phyloP scores from a whole-genome alignment of 768 basidiomycete species.

The Galerina marginata region DNA sequence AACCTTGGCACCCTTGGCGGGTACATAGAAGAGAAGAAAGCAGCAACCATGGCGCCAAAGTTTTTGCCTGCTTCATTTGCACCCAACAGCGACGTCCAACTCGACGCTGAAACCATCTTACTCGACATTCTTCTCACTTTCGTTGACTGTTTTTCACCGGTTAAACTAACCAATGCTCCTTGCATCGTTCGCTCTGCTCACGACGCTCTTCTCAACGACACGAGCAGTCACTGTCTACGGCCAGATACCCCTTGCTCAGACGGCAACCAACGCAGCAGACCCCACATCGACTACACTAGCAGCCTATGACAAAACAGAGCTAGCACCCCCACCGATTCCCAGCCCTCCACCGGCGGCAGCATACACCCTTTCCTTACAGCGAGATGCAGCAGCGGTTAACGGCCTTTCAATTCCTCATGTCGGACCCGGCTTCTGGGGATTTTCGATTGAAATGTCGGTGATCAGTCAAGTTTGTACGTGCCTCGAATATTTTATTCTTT shows the following conservation, averaged over 20 bases:
- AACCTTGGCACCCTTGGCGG: too few relatives aligned
- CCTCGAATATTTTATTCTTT: conserved; percentile 18
- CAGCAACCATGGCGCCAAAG: too few relatives aligned
- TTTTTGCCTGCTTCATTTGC: too few relatives aligned
- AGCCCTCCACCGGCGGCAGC: conserved; percentile 44
- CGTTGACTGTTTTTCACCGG: too few relatives aligned
- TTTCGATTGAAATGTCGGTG: conserved; percentile 79
- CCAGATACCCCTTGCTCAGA: conserved; percentile 35
- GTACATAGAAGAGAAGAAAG: too few relatives aligned
- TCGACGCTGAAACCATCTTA: too few relatives aligned
- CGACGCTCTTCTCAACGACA: neutral
- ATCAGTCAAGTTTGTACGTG: conserved; percentile 64
- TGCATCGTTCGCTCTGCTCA: neutral
- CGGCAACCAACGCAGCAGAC: conserved; percentile 7
- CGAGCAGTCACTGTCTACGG: conserved; percentile 37
- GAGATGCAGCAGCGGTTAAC: conserved; percentile 32
- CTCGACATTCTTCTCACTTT: too few relatives aligned
- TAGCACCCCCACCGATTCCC: conserved; percentile 57
- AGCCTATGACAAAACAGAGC: conserved; percentile 56
- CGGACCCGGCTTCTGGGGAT: conserved; percentile 57
- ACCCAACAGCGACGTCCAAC: too few relatives aligned
- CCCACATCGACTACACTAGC: conserved; percentile 35
- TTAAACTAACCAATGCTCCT: too few relatives aligned
- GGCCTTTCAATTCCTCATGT: conserved; percentile 43
- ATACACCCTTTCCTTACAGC: conserved; percentile 50